Evolutionary conservation across 441 rosid genomes (phyloP), one percentile per base, ranked within the genome.

Genomic region (Viola pubescens): DNA sequence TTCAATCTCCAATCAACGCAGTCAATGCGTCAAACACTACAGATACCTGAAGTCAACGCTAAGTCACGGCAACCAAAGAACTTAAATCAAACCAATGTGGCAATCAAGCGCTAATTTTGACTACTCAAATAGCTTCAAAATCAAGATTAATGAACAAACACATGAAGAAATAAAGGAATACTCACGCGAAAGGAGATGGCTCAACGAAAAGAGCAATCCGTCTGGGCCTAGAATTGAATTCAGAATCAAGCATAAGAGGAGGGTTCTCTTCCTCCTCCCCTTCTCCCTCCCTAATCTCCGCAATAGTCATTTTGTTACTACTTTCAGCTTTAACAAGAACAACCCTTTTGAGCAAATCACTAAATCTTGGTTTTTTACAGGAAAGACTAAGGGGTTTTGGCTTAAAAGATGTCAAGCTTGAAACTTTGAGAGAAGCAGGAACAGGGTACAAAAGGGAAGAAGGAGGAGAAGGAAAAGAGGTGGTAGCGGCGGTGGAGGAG

Each of bases 171-270:
- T 26, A 26, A 26, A 47, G 7, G 51, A 48, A 5, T 39, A 81
- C 94, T 82, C 69, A 92, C 98, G 98, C 83, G 62, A 92, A 92
- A 14, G 98, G 98, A 6, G 98, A 92, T 61, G 98, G 98, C 83
- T 92, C 98, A 38, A 92, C 90, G 65, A 92, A 92, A 52, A 92
- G 92, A 68, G 89, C 98, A 67, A 92, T 92, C 7, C 97, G 85
- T 10, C 94, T 80, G 11, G 98, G 96, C 63, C 70, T 78, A 1
- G 89, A 75, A 67, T 58, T 70, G 46, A 63, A 69, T 60, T 81
- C 94, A 0, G 83, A 61, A 49, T 89, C 91, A 49, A 82, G 63
- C 74, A 80, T 51, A 73, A 79, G 86, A 56, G 73, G 80, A 42
- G 60, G 66, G 14, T 60, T 79, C 13, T 81, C 85, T 44, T 70